Evolutionary conservation across 306 rosid genomes (phyloP), one percentile per base, ranked within the genome.

Genomic region (Boehmeria nivea): DNA sequence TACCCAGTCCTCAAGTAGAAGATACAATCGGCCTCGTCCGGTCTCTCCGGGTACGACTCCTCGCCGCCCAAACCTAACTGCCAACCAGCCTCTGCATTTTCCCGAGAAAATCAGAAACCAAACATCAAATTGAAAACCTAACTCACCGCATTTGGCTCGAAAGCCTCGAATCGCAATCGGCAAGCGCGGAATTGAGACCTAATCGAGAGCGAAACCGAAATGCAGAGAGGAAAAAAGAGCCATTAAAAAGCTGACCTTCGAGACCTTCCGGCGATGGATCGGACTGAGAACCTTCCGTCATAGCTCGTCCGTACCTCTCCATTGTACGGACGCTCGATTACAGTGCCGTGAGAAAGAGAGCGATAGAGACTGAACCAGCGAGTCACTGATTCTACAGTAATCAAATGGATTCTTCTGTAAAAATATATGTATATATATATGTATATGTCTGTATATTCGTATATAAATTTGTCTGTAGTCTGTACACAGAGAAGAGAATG

Each of bases 31-130:
- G 90, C 83, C 70, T 83, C 99, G 43, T 81, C 83, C 13, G 96
- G 94, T 7, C 99, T 72, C 22, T 77, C 86, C 25, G 99, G 99
- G 64, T 93, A 93, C 53, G 90, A 75, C 76, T 93, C 99, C 19
- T 71, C 84, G 57, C 71, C 82, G 26, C 78, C 72, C 43, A 85
- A 67, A 71, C 78, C 87, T 60, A 62, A 60, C 67, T 43, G 85
- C 94, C 87, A 81, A 72, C 57, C 33, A 5, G 95, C 10, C 81
- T 73, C 99, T 85, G 73, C 96, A 63, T 38, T 19, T 43, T 36
- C 14, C 38, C 6, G 59, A 36, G 23, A 31, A 9, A 53, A 31
- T 31, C 36, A 31, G n/a, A 31, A 31, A 31, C 9, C 36, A 10
- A 10, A 31, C 8, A 10, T 31, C 36, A 2, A 31, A 31, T 31